Percentiles rank a stretch among this genome's conserved stretches.
Conservation (phyloP, 1,139 yeast species). For the Hansenula anomala region DNA sequence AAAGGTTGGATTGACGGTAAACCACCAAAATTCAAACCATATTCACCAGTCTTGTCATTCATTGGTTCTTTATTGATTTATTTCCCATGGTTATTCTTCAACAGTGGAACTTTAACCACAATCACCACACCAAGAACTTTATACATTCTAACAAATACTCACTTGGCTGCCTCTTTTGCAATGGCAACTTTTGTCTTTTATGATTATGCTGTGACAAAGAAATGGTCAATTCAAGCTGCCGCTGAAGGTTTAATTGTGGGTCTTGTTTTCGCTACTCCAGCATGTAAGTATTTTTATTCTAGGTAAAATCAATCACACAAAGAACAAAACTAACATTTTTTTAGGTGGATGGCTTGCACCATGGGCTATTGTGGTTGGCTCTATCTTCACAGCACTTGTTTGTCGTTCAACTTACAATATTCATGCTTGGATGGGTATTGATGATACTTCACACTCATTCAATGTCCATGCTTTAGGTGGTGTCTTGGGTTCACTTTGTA, state of each 20-base stretch:
- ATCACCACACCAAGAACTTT: constrained; percentile 40
- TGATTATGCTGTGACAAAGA: constrained; percentile 33
- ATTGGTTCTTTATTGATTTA: constrained; percentile 45
- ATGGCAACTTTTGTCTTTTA: constrained; percentile 31
- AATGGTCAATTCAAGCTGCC: constrained; percentile 40
- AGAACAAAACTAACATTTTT: too few species aligned
- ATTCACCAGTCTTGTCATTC: constrained; percentile 37
- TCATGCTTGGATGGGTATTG: constrained; percentile 40
- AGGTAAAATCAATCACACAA: too few species aligned
- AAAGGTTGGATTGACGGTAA: constrained; percentile 32
- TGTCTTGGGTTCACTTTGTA: constrained; percentile 36
- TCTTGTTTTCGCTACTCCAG: constrained; percentile 46
- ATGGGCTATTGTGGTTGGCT: constrained; percentile 42
- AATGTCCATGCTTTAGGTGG: constrained; percentile 48
- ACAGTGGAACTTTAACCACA: constrained; percentile 42
- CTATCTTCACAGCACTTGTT: constrained; percentile 35
- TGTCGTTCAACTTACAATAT: constrained; percentile 35
- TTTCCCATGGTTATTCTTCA: constrained; percentile 50
- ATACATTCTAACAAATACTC: constrained; percentile 44
- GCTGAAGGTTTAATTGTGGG: constrained; percentile 48
- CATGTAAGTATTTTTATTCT: too few species aligned
- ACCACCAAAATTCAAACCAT: constrained; percentile 27
- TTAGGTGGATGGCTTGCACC: constrained; percentile 46
- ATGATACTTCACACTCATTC: constrained; percentile 43
- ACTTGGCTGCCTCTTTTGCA: constrained; percentile 42